A percentile compares a stretch with the other conserved stretches of the same genome.
These are phyloP conservation scores for Cinnamomum chago DNA, from an alignment of 164 flowering plant species.

Conservation along the genomic window DNA sequence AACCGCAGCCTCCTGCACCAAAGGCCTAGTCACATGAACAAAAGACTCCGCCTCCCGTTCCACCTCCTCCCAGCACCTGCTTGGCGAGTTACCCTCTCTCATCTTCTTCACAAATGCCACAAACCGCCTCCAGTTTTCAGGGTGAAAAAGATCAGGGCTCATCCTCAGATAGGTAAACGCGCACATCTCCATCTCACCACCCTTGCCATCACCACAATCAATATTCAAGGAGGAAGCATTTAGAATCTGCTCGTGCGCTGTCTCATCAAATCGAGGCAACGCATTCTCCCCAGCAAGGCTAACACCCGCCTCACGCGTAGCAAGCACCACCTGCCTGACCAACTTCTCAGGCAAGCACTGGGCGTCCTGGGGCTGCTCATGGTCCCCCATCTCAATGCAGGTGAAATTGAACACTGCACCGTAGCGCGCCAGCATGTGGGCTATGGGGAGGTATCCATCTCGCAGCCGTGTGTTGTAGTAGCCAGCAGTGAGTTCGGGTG, in stretches of 20 bases:
- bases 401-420: conserved; percentile 91
- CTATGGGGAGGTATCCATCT: conserved; percentile 88
- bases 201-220: conserved; percentile 21
- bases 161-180: conserved; percentile 93
- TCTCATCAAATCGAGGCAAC: conserved; percentile 71
- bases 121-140: conserved; percentile 78
- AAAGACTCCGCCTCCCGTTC: conserved; percentile 82
- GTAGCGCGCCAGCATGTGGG: conserved; percentile 78
- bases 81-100: conserved; percentile 52
- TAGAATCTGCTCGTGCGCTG: conserved; percentile 74
- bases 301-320: conserved; percentile 54
- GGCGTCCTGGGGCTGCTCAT: conserved; percentile 93
- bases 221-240: conserved; percentile 38
- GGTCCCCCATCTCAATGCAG: conserved; percentile 92
- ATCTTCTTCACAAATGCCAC: conserved; percentile 81
- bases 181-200: conserved; percentile 54
- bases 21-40: conserved; percentile 63
- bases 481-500: conserved; percentile 98
- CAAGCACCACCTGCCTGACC: conserved; percentile 74
- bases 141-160: conserved; percentile 71
- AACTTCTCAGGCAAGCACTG: conserved; percentile 81
- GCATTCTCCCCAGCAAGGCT: conserved; percentile 96
- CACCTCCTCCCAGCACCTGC: conserved; percentile 63
- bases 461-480: conserved; percentile 83
- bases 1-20: conserved; percentile 73